A percentile compares a stretch with the other conserved stretches of the same genome.
These are phyloP conservation scores for Amborella trichopoda DNA, from an alignment of 164 flowering plant species.

Conservation along the genomic window DNA sequence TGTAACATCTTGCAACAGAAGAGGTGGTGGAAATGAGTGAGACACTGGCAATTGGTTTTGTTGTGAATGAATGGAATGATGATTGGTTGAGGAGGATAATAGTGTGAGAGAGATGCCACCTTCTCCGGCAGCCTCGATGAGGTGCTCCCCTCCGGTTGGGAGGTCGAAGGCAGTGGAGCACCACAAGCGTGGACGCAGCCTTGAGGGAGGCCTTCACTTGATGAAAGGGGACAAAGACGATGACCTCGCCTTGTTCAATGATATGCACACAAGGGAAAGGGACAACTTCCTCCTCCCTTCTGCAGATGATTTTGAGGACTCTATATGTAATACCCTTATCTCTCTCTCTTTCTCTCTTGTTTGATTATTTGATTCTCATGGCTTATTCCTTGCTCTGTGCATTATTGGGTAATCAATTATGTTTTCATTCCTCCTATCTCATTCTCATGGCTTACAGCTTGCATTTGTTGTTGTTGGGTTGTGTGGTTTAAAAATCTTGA, in stretches of 20 bases:
- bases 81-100: too few species aligned
- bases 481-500: too few species aligned
- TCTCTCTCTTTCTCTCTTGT: conserved; percentile 1
- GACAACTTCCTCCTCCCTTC: conserved; percentile 70
- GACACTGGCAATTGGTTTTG: too few species aligned
- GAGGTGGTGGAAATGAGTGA: too few species aligned
- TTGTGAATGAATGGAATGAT: too few species aligned
- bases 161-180: conserved; percentile 36
- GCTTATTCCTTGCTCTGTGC: too few species aligned
- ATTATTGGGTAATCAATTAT: too few species aligned
- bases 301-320: conserved; percentile 61
- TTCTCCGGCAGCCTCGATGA: conserved; percentile 65
- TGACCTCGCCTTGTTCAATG: conserved; percentile 81
- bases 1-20: too few species aligned
- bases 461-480: too few species aligned
- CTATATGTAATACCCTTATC: conserved; percentile 43
- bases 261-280: conserved; percentile 61
- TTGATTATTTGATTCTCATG: neutral
- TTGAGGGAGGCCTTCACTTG: conserved; percentile 44
- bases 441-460: too few species aligned
- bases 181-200: conserved; percentile 73
- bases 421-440: too few species aligned
- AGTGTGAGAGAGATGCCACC: conserved; percentile 88
- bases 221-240: conserved; percentile 79
- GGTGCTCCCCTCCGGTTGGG: conserved; percentile 58